Evolutionary conservation across 2,329 filamentous ascomycete genomes (phyloP).

Genomic region (Fusarium dimerum): DNA sequence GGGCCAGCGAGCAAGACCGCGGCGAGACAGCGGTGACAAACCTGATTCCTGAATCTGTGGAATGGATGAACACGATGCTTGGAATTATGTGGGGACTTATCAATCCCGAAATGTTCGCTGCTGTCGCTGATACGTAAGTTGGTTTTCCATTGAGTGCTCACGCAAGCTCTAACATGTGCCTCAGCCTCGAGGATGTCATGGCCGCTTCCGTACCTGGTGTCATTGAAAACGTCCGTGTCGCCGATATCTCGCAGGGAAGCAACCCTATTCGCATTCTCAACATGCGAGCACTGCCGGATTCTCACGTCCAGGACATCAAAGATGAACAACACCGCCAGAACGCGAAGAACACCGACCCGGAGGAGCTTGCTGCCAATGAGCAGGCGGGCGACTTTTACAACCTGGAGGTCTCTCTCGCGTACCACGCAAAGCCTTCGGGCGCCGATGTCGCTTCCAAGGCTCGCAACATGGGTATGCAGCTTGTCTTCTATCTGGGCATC

Average conservation of each 20-base stretch:
- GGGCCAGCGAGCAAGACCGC: constrained; percentile 82
- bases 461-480: constrained; percentile 94
- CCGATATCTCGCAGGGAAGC: constrained; percentile 90
- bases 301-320: constrained; percentile 79
- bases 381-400: constrained; percentile 94
- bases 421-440: constrained; percentile 78
- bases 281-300: constrained; percentile 77
- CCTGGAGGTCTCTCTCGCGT: constrained; percentile 85
- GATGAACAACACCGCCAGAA: constrained; percentile 78
- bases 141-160: rapidly evolving
- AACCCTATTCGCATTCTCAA: constrained; percentile 89
- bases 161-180: constrained; percentile 5
- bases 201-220: constrained; percentile 88
- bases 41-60: constrained; percentile 87
- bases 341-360: constrained; percentile 77
- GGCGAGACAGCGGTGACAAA: constrained; percentile 86
- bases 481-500: constrained; percentile 91
- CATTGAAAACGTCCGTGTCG: constrained; percentile 92
- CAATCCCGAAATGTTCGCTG: constrained; percentile 93
- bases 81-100: constrained; percentile 86
- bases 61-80: constrained; percentile 93
- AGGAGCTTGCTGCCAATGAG: constrained; percentile 86
- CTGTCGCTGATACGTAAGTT: constrained; percentile 76
- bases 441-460: constrained; percentile 76
- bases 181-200: constrained; percentile 75